phyloP scores from a whole-genome alignment of 1,284 basidiomycete species.

The Volvariella surrecta region DNA sequence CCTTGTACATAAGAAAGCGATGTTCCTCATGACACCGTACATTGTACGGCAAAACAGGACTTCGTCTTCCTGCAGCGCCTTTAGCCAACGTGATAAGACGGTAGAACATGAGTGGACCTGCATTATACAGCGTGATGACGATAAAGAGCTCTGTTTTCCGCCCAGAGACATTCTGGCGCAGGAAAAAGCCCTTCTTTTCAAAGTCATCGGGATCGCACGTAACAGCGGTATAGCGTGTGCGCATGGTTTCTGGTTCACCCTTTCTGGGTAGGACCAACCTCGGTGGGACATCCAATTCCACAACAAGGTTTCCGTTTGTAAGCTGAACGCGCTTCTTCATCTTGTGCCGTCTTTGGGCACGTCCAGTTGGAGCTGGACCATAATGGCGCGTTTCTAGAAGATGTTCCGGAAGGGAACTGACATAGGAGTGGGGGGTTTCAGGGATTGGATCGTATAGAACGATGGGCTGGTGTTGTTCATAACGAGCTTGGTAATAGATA shows the following conservation, averaged over 20 bases:
- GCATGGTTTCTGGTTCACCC: conserved; percentile 78
- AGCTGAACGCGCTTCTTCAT: conserved; percentile 64
- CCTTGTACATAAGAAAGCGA: conserved; percentile 83
- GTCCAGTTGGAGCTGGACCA: conserved; percentile 78
- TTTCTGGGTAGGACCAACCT: conserved; percentile 77
- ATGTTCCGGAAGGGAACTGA: conserved; percentile 27
- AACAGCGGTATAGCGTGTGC: conserved; percentile 81
- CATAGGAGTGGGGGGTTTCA: conserved; percentile 27
- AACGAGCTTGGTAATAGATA: conserved; percentile 14
- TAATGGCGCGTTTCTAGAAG: conserved; percentile 72
- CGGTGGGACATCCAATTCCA: conserved; percentile 80
- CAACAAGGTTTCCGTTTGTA: conserved; percentile 81
- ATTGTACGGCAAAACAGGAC: conserved; percentile 89
- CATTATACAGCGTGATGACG: conserved; percentile 95
- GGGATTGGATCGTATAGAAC: conserved; percentile 31
- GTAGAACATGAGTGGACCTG: conserved; percentile 25
- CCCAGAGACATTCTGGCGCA: conserved; percentile 77
- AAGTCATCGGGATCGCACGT: conserved; percentile 95
- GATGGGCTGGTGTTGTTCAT: conserved; percentile 11
- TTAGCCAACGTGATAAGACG: neutral
- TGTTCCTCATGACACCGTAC: conserved; percentile 94
- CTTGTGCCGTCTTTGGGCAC: conserved; percentile 68
- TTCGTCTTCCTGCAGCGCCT: conserved; percentile 75
- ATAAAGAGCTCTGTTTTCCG: conserved; percentile 90
- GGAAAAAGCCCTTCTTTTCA: conserved; percentile 71